phyloP scores from a whole-genome alignment of 225 moss, liverwort and hornwort species.

The Marchantia paleacea region DNA sequence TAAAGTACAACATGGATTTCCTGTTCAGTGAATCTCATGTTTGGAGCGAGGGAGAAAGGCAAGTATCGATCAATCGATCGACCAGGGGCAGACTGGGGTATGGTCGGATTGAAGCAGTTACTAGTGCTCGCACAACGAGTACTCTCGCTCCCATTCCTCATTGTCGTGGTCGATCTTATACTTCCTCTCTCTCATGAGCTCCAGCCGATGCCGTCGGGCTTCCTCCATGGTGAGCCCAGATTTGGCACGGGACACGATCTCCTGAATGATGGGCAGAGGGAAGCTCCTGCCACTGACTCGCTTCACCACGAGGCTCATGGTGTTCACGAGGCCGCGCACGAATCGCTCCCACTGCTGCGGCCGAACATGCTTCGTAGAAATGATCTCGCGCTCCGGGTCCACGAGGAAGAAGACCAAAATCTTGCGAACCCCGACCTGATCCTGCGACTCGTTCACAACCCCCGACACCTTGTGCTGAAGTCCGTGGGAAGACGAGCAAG shows the following conservation, averaged over 20 bases:
- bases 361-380: slow-evolving; percentile 25
- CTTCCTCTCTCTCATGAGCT: slow-evolving; percentile 29
- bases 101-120: neutral
- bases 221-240: slow-evolving; percentile 19
- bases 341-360: slow-evolving; percentile 23
- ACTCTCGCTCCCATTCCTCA: slow-evolving; percentile 20
- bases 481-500: slow-evolving; percentile 25
- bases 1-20: too few species aligned
- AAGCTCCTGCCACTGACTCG: slow-evolving; percentile 6
- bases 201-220: slow-evolving; percentile 23
- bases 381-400: slow-evolving; percentile 21
- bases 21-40: too few species aligned
- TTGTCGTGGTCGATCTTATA: slow-evolving; percentile 20
- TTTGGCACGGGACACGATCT: slow-evolving; percentile 11
- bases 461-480: slow-evolving; percentile 31
- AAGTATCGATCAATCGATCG: too few species aligned
- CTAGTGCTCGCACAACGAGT: slow-evolving; percentile 26
- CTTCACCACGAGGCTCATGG: slow-evolving; percentile 1
- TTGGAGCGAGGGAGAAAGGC: too few species aligned
- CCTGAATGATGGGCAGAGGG: neutral
- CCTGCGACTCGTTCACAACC: slow-evolving; percentile 12
- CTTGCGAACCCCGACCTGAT: slow-evolving; percentile 28
- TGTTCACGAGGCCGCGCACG: neutral
- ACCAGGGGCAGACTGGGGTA: too few species aligned
- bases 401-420: slow-evolving; percentile 36